Evolutionary conservation across 164 flowering plant genomes (phyloP), one percentile per base, ranked within the genome.

Genomic region (Annona cherimola): DNA sequence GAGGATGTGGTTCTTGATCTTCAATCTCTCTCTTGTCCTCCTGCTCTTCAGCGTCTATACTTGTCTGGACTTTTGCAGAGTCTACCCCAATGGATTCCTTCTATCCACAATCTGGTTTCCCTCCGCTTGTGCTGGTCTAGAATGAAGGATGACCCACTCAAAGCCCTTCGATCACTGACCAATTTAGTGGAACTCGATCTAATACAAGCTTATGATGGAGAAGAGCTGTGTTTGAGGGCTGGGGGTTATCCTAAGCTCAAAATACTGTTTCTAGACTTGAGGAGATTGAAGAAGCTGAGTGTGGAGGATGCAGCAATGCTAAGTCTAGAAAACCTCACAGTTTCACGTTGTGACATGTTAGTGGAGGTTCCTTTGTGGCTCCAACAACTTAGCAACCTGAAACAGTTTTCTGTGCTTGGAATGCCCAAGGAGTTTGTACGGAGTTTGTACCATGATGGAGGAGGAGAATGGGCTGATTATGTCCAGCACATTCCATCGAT

Each of bases 1-100:
- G 63, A 54, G 44, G 54, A 55, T 8, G 50, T 35, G 60, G 61
- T 72, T 54, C 57, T 50, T 3, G 74, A 72, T 19, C 12, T 72
- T 8, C 19, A 66, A 26, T 41, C 1, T 57, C 12, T 72, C 8
- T 50, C 63, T 2, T 40, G 46, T 40, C 61, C 42, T 41, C 20
- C 8, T 8, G 4, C 26, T 65, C 74, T 72, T n/a, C 35, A 20
- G n/a, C 45, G 54, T 50, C 46, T 72, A 0, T 18, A 19, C 45
- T 26, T 72, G 69, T 0, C 1, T 5, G 74, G 74, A 35, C 42
- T 14, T 54, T 65, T 72, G 20, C 45, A 19, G 43, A 42, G 54
- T 40, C 20, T 72, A 20, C 69, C 69, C 0, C 40, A 19, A 11
- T 72, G 63, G 62, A 55, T 66, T 66, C 7, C 63, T 1, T 5